Base-by-base conservation (phyloP, 768 basidiomycete species). In the Ramaria rubella region DNA sequence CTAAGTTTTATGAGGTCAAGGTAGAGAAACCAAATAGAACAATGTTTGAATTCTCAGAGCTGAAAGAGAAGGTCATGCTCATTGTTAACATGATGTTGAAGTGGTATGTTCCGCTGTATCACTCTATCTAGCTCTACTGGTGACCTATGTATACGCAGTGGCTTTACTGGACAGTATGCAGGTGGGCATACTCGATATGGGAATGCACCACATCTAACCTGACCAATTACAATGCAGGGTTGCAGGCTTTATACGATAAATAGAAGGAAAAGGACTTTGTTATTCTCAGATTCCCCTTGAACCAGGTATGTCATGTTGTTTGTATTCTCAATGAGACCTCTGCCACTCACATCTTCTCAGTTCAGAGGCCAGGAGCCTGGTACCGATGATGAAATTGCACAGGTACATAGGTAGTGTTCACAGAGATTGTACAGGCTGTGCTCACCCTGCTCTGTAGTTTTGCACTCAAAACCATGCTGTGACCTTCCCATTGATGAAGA, bases 231-330 rank as follows among this genome's bases (percentile, higher is more conserved):
- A 19, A 30, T 12, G 17, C 63, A 78, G 92, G 90, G 45, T 81
- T 97, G 23, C 89, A 97, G 70, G 71, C 72, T 17, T 74, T 94
- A 17, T 81, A 94, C 69, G 79, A 92, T 54, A 88, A 88, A 67
- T 87, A 91, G 75, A 84, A 87, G 66, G 85, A 85, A 51, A 73
- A 78, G 55, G 89, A 77, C 5, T 77, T 95, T 44, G 77, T 84
- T 49, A 81, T 96, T 55, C 77, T 96, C 51, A 92, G 92, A 2
- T 95, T 95, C 77, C 94, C 94, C 11, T 93, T 85, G 71, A 91
- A 94, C 67, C 92, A 90, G 69, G 86, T 86, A 56, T 36, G 70
- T 67, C 26, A n/a, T 29, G 45, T 6, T 34, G 43, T n/a, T n/a
- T 52, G 23, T 26, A 36, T 33, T 15, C 40, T n/a, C n/a, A n/a